Percentiles rank a stretch among this genome's conserved stretches.
phyloP scores from a whole-genome alignment of 2,329 filamentous ascomycete species.

The Arthrobotrys megalospora region DNA sequence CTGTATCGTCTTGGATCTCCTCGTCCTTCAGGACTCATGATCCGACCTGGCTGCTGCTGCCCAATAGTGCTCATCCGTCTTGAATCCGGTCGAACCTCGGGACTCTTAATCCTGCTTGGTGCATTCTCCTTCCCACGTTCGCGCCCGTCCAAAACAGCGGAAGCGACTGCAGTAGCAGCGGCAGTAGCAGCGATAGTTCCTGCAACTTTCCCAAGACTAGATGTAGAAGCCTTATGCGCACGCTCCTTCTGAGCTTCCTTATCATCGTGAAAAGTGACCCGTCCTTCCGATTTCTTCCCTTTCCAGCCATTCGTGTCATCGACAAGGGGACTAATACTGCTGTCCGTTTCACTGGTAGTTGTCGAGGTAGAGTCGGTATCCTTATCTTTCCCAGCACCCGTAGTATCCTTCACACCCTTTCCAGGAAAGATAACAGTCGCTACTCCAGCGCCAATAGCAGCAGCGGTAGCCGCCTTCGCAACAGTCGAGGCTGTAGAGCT shows the following conservation, averaged over 20 bases:
- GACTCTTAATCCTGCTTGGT: slow-evolving; percentile 14
- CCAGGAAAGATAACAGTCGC: slow-evolving; percentile 46
- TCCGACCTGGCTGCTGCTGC: slow-evolving; percentile 7
- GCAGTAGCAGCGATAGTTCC: slow-evolving; percentile 20
- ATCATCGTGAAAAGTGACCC: slow-evolving; percentile 44
- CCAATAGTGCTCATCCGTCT: slow-evolving; percentile 9
- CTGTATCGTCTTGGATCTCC: slow-evolving; percentile 35
- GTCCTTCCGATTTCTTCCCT: slow-evolving; percentile 19
- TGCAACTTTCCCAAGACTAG: slow-evolving; percentile 24
- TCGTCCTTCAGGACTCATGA: slow-evolving; percentile 17
- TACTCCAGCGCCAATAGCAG: slow-evolving; percentile 15
- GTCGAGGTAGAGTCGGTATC: slow-evolving; percentile 43
- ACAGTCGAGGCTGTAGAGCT: slow-evolving; percentile 29
- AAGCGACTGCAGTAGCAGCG: slow-evolving; percentile 15
- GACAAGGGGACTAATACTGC: slow-evolving; percentile 45
- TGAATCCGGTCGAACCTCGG: slow-evolving; percentile 18
- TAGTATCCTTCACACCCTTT: slow-evolving; percentile 11
- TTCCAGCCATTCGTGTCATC: slow-evolving; percentile 28
- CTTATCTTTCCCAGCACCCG: neutral
- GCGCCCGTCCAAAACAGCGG: slow-evolving; percentile 35
- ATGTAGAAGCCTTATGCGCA: slow-evolving; percentile 6
- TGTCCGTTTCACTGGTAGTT: slow-evolving; percentile 43
- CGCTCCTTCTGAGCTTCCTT: slow-evolving; percentile 47
- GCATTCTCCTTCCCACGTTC: slow-evolving; percentile 40
- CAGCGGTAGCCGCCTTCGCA: slow-evolving; percentile 32